These are phyloP conservation scores for Baorangia bicolor DNA, from an alignment of 768 basidiomycete genomes.

Conservation along the genomic window DNA sequence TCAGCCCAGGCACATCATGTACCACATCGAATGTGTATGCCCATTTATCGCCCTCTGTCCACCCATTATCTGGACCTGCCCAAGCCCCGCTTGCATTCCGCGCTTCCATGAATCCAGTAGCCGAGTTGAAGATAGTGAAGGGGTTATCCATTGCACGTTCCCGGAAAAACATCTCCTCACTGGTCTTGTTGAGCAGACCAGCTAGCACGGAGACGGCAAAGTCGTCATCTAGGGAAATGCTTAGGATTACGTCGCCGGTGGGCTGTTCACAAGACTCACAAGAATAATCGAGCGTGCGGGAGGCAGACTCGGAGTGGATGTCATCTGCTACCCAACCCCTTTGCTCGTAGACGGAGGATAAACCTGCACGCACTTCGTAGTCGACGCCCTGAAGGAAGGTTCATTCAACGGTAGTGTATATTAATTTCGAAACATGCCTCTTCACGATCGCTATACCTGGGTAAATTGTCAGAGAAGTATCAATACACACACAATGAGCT, in stretches of 20 bases:
- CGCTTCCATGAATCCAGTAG: conserved; percentile 82
- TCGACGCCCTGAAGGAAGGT: conserved; percentile 52
- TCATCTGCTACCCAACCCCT: conserved; percentile 80
- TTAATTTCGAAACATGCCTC: conserved; percentile 43
- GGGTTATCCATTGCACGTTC: conserved; percentile 56
- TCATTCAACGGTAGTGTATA: neutral
- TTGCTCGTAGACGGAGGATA: conserved; percentile 63
- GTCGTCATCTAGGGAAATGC: conserved; percentile 60
- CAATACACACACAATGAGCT: conserved; percentile 12
- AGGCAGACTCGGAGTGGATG: conserved; percentile 75
- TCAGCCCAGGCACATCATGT: conserved; percentile 64
- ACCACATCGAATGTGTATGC: conserved; percentile 79
- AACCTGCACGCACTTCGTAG: conserved; percentile 79
- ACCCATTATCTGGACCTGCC: conserved; percentile 71
- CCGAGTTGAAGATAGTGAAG: conserved; percentile 62
- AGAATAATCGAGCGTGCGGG: conserved; percentile 75
- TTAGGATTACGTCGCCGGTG: neutral
- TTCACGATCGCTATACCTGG: conserved; percentile 68
- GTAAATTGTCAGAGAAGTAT: neutral
- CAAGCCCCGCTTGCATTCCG: conserved; percentile 64
- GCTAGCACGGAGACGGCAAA: conserved; percentile 70
- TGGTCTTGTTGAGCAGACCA: conserved; percentile 46
- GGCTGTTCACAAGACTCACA: conserved; percentile 45
- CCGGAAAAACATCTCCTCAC: conserved; percentile 49
- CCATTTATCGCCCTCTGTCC: conserved; percentile 83